phyloP scores from a whole-genome alignment of 139 green algal species.

The Chlamydomonas eustigma region DNA sequence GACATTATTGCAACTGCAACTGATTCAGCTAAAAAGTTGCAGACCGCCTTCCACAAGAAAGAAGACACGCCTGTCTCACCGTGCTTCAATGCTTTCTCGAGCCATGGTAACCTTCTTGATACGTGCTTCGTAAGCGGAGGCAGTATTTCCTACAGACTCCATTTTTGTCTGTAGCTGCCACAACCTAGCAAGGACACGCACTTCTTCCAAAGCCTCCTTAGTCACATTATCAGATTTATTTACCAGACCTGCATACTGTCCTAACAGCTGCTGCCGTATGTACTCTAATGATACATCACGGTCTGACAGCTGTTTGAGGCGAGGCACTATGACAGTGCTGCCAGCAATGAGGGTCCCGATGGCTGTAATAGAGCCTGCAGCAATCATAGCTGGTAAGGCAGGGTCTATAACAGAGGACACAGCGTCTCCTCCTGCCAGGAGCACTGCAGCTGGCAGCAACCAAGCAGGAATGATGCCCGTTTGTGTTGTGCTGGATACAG shows the following conservation, averaged over 20 bases:
- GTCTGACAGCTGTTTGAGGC: constrained; percentile 74
- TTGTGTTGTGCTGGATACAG: constrained; percentile 24
- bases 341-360: constrained; percentile 34
- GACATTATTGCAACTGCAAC: too few species aligned
- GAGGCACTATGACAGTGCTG: constrained; percentile 65
- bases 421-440: constrained; percentile 69
- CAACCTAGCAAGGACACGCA: constrained; percentile 74
- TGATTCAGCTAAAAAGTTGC: too few species aligned
- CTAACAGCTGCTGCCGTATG: constrained; percentile 74
- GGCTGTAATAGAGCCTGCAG: constrained; percentile 31
- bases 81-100: constrained; percentile 61
- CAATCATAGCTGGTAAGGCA: constrained; percentile 59
- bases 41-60: too few species aligned
- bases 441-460: constrained; percentile 60
- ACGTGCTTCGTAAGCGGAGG: constrained; percentile 51
- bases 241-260: constrained; percentile 48
- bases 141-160: neutral
- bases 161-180: constrained; percentile 74
- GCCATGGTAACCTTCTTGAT: constrained; percentile 61
- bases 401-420: constrained; percentile 75
- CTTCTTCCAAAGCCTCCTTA: constrained; percentile 59
- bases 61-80: constrained; percentile 25
- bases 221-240: constrained; percentile 18
- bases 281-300: constrained; percentile 34
- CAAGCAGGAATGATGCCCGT: constrained; percentile 56